Evolutionary conservation across 768 basidiomycete genomes (phyloP), one percentile per base, ranked within the genome.

Genomic region (Lentinus tigrinus): DNA sequence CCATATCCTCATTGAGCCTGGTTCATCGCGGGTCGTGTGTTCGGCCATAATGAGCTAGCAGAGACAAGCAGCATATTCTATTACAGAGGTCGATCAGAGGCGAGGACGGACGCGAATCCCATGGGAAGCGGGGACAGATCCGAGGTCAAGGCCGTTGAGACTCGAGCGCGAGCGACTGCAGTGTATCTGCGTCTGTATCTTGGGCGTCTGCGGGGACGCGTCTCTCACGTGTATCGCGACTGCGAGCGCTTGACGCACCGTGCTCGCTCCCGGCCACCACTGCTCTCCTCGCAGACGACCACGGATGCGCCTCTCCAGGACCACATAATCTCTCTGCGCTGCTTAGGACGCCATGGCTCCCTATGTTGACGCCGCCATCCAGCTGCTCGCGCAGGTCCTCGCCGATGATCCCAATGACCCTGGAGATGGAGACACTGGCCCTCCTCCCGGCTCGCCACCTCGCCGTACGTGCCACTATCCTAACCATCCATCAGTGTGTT

Each of bases 391-490:
- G 2, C 48, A 47, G 5, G 53, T 49, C 17, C 39, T 60, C 37
- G 44, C 50, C 9, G 53, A 57, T 39, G 40, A 46, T 26, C 52
- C 52, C 23, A 23, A 46, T 23, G 47, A 47, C 28, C 55, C 60
- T 23, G 60, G 39, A 38, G 59, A 53, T 38, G 54, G 40, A 55
- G 31, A 31, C 7, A 36, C 43, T 39, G 55, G 47, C 42, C 60
- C 39, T 39, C 86, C 86, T 2, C 86, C 85, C 0, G 86, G 86
- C 27, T 73, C 84, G 26, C 86, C 86, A 27, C 86, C 86, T 6
- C 86, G 78, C n/a, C 66, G 85, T 85, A 67, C 65, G 83, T 77
- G 4, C 21, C 24, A 55, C 55, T 3, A 39, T 59, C 28, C 38
- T 38, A 47, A 2, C 39, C 53, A 28, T n/a, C n/a, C 11, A 6